phyloP scores from a whole-genome alignment of 768 basidiomycete species.

The Hemileccinum impolitum region DNA sequence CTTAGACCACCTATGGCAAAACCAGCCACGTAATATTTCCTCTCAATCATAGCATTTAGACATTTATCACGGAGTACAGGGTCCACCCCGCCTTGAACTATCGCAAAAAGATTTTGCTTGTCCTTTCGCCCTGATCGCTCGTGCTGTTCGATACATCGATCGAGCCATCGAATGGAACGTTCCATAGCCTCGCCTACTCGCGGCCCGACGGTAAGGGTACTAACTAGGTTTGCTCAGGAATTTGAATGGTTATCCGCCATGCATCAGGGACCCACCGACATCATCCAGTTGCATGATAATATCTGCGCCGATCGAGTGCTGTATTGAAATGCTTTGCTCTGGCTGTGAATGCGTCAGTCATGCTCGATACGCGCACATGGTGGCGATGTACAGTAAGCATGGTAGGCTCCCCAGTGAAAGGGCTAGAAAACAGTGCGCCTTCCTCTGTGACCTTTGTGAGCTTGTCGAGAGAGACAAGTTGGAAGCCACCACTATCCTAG shows the following conservation, averaged over 20 bases:
- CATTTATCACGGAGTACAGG: slow-evolving; percentile 68
- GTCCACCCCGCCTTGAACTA: slow-evolving; percentile 86
- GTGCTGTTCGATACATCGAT: slow-evolving; percentile 80
- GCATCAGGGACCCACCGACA: slow-evolving; percentile 55
- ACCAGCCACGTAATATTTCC: slow-evolving; percentile 76
- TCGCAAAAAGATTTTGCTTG: slow-evolving; percentile 85
- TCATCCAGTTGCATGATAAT: slow-evolving; percentile 96
- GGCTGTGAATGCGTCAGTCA: slow-evolving; percentile 46
- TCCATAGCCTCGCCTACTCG: slow-evolving; percentile 88
- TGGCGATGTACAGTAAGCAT: slow-evolving; percentile 69
- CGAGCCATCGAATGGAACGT: slow-evolving; percentile 86
- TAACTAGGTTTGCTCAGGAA: slow-evolving; percentile 44
- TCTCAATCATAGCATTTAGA: slow-evolving; percentile 75
- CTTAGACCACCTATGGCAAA: slow-evolving; percentile 90
- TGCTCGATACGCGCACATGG: background rate
- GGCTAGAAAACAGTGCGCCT: slow-evolving; percentile 80
- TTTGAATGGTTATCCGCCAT: background rate
- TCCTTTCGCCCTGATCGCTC: slow-evolving; percentile 59
- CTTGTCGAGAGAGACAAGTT: slow-evolving; percentile 79
- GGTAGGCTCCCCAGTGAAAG: slow-evolving; percentile 83
- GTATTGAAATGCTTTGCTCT: slow-evolving; percentile 87
- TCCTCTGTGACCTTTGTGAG: slow-evolving; percentile 87
- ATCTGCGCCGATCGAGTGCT: slow-evolving; percentile 88
- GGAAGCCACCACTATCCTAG: slow-evolving; percentile 89
- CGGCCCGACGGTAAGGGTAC: slow-evolving; percentile 75